phyloP scores from a whole-genome alignment of 305 asterid genomes.

The Plantago lanceolata region DNA sequence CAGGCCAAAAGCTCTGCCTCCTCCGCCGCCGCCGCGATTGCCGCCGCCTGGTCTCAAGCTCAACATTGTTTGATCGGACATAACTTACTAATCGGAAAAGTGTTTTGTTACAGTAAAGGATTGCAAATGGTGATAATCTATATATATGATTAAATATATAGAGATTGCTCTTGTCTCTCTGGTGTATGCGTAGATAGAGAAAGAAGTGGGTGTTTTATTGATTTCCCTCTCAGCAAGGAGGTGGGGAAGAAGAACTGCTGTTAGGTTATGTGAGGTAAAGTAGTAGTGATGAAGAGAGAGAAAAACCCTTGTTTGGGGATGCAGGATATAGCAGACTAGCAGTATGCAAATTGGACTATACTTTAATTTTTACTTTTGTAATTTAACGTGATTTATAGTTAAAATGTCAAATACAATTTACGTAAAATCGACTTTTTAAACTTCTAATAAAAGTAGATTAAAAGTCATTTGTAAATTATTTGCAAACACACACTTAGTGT shows the following conservation, averaged over 20 bases:
- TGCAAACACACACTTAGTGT: too few relatives aligned
- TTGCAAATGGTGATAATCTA: constrained; percentile 19
- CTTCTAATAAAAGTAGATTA: too few relatives aligned
- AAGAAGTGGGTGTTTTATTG: not conserved
- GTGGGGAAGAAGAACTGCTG: constrained; percentile 2
- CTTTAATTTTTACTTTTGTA: too few relatives aligned
- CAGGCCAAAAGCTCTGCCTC: constrained; percentile 76
- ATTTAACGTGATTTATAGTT: too few relatives aligned
- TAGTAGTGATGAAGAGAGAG: not conserved
- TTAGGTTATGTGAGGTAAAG: too few relatives aligned
- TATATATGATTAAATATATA: constrained; percentile 20
- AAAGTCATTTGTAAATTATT: too few relatives aligned
- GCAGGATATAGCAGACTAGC: too few relatives aligned
- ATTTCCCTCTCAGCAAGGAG: not conserved
- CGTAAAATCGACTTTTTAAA: too few relatives aligned
- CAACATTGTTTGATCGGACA: constrained; percentile 89
- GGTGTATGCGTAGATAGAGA: not conserved
- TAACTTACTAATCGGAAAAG: constrained; percentile 57
- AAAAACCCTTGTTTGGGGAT: not conserved
- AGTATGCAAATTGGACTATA: too few relatives aligned
- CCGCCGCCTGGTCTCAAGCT: constrained; percentile 99
- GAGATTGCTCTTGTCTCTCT: not conserved
- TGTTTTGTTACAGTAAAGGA: too few relatives aligned
- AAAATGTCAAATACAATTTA: too few relatives aligned
- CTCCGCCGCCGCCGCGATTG: constrained; percentile 57